These are phyloP conservation scores for Candida ulmi DNA, from an alignment of 805 yeast genomes.

Conservation along the genomic window DNA sequence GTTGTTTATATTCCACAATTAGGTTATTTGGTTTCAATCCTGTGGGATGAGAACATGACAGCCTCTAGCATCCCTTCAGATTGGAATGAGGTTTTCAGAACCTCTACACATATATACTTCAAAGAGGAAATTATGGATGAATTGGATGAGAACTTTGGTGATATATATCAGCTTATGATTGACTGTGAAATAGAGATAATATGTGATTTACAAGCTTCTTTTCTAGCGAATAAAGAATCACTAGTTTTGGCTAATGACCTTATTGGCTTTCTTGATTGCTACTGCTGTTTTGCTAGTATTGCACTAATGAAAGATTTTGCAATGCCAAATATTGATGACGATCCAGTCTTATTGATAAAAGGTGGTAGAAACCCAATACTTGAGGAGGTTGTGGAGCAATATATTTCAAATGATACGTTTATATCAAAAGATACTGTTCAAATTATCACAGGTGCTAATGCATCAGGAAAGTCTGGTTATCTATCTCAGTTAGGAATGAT, in stretches of 20 bases:
- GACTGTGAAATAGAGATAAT: constrained; percentile 37
- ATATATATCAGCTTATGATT: constrained; percentile 33
- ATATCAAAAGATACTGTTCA: constrained; percentile 38
- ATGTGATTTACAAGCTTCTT: constrained; percentile 23
- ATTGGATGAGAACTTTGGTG: constrained; percentile 36
- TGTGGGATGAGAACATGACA: neutral
- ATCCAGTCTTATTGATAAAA: constrained; percentile 24
- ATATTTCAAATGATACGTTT: constrained; percentile 25
- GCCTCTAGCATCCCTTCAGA: constrained; percentile 1
- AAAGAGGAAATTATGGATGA: constrained; percentile 26
- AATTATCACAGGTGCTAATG: constrained; percentile 45
- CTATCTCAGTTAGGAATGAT: constrained; percentile 43
- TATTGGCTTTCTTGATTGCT: constrained; percentile 33
- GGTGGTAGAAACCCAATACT: constrained; percentile 44
- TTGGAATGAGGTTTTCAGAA: constrained; percentile 35
- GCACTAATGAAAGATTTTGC: constrained; percentile 23
- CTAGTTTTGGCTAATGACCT: constrained; percentile 17
- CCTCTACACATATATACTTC: constrained; percentile 30
- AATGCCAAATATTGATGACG: constrained; percentile 28
- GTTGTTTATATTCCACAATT: constrained; percentile 41
- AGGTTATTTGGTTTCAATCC: constrained; percentile 33
- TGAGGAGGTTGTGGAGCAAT: constrained; percentile 38
- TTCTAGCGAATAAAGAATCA: constrained; percentile 8
- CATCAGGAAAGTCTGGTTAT: constrained; percentile 48
- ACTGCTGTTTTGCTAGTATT: constrained; percentile 28